phyloP scores from a whole-genome alignment of 1,284 basidiomycete species.

The Gymnopus androsaceus region DNA sequence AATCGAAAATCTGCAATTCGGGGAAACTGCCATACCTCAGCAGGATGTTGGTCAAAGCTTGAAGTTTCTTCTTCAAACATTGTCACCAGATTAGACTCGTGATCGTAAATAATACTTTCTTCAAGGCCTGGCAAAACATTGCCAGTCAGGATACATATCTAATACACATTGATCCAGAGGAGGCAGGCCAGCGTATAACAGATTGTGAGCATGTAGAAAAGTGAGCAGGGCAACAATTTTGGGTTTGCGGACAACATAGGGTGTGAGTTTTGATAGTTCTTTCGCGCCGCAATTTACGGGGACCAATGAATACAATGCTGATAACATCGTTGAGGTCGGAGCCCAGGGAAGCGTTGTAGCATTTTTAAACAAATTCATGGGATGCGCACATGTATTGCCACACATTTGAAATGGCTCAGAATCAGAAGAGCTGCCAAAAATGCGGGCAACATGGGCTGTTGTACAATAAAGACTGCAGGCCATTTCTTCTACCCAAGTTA shows the following conservation, averaged over 20 bases:
- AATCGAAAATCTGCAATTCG: too few relatives aligned
- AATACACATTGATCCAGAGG: conserved; percentile 21
- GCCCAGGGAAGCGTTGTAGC: conserved; percentile 23
- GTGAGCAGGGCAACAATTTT: conserved; percentile 17
- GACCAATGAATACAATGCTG: conserved; percentile 27
- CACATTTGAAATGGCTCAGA: conserved; percentile 2
- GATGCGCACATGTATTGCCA: conserved; percentile 11
- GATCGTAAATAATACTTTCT: conserved; percentile 19
- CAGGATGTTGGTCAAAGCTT: conserved; percentile 19
- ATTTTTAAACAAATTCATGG: conserved; percentile 26
- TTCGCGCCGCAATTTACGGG: conserved; percentile 18
- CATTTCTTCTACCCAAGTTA: conserved; percentile 25
- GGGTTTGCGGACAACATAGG: background rate
- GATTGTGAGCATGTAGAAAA: conserved; percentile 26
- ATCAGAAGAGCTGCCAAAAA: conserved; percentile 14
- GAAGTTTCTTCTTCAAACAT: conserved; percentile 25
- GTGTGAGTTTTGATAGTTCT: background rate
- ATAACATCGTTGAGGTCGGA: conserved; percentile 26
- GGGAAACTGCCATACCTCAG: too few relatives aligned
- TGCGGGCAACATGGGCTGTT: conserved; percentile 21
- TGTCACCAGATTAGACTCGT: conserved; percentile 5
- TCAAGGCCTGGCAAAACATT: conserved; percentile 21
- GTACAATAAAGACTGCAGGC: conserved; percentile 20
- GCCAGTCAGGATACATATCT: conserved; percentile 20
- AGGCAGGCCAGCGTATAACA: conserved; percentile 25